Evolutionary conservation across 768 basidiomycete genomes (phyloP), one percentile per base, ranked within the genome.

Genomic region (Russula vinacea): DNA sequence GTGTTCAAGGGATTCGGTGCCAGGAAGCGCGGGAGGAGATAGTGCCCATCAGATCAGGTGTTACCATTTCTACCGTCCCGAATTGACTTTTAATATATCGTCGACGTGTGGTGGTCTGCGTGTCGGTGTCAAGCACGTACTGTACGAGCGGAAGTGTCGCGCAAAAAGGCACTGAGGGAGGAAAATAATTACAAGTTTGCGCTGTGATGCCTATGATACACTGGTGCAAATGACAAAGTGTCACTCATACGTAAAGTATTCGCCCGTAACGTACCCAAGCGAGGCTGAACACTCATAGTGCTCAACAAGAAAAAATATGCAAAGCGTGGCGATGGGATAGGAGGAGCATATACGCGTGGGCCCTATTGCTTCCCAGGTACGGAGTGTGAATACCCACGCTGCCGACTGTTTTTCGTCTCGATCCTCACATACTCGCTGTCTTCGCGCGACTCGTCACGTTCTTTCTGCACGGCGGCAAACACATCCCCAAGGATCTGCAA

Each of bases 401-500:
- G 76, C 10, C 87, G 78, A 74, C 85, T 89, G 55, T 71, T 80
- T 78, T 82, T 87, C 29, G 87, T 92, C 66, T 94, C 92, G 29
- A 94, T 79, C 71, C 83, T 81, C 55, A 94, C 92, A 70, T 92
- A 94, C 70, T 92, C 93, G 68, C 80, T 82, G 64, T 93, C 90
- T 56, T 86, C 85, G 5, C 76, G 62, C 22, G 71, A 69, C 47
- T 60, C 71, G 13, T 79, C 73, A 14, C 76, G 71, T 9, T 90
- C 89, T 73, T 89, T 89, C 77, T 80, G 84, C 37, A 90, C 89
- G 19, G 72, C 72, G 74, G 83, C 78, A 70, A 85, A 95, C 5
- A 90, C 88, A 66, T 92, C 90, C 6, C 93, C 93, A 1, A 95
- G 78, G 45, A 94, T 87, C 72, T 92, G 90, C 69, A 96, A 71